Conservation (phyloP, 192 early-diverging fungal genomes). For the Lunasporangiospora selenospora region DNA sequence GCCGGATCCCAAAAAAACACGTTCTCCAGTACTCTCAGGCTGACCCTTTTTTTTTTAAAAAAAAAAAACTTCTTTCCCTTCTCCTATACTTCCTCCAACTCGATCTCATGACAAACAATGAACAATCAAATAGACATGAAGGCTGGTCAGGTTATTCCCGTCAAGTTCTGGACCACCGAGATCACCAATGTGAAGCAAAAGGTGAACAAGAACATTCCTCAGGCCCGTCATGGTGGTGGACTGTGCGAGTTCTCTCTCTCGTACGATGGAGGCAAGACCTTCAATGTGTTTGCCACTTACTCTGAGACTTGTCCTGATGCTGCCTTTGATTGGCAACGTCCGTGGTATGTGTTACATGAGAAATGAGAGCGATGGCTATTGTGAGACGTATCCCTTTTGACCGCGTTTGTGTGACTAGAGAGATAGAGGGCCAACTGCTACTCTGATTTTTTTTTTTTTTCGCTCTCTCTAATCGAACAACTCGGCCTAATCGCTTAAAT, state of each 20-base stretch:
- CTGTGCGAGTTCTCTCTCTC: conserved; percentile 74
- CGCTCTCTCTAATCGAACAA: no score
- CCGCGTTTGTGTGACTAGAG: no score
- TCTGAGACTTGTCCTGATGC: conserved; percentile 52
- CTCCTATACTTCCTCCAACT: neutral
- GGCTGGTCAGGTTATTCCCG: conserved; percentile 57
- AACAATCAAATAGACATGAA: conserved; percentile 20
- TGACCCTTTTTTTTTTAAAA: neutral
- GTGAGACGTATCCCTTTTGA: no score
- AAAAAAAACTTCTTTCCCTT: neutral
- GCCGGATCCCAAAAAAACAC: no score
- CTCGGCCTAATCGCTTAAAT: no score
- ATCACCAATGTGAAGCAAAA: neutral
- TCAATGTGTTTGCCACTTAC: conserved; percentile 42
- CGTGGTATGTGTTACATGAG: no score
- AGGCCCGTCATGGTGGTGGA: conserved; percentile 69
- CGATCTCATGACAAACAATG: neutral
- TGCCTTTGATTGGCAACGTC: conserved; percentile 37
- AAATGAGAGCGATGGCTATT: no score
- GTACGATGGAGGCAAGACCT: conserved; percentile 66
- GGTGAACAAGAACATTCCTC: conserved; percentile 25
- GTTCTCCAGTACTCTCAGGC: neutral
- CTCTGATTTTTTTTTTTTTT: no score
- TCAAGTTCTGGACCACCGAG: conserved; percentile 51
- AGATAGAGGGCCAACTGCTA: no score